Evolutionary conservation across 1,284 basidiomycete genomes (phyloP).

Genomic region (Rhodotorula sp.): DNA sequence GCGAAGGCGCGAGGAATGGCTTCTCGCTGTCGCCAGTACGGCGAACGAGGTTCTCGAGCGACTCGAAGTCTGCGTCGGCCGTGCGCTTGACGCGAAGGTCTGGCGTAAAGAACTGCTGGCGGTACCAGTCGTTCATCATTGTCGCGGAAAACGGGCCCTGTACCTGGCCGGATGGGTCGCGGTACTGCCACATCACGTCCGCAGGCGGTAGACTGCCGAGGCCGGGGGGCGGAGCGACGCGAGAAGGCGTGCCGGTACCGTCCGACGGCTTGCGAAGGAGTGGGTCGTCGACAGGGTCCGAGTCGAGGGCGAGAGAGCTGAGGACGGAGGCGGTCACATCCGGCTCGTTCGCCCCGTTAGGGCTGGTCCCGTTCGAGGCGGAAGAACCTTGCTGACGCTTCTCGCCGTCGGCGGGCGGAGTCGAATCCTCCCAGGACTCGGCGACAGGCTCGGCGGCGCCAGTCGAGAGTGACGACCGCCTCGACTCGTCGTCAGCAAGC

Average conservation of each 20-base stretch:
- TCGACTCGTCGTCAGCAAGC: constrained; percentile 19
- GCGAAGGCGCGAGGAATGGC: constrained; percentile 46
- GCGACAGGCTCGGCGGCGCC: constrained; percentile 11
- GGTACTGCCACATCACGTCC: constrained; percentile 42
- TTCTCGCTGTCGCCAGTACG: constrained; percentile 45
- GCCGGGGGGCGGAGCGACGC: constrained; percentile 28
- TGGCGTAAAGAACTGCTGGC: constrained; percentile 78
- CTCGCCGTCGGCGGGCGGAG: not conserved
- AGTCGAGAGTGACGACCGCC: constrained; percentile 4
- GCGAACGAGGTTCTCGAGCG: constrained; percentile 48
- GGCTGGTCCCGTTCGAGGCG: not conserved
- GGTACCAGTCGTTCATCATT: constrained; percentile 95
- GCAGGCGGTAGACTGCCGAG: constrained; percentile 17
- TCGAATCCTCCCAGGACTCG: constrained; percentile 24
- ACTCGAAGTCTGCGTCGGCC: constrained; percentile 48
- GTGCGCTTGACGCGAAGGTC: constrained; percentile 43
- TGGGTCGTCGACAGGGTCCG: constrained; percentile 31
- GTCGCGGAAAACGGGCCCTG: constrained; percentile 81
- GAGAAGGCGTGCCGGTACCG: constrained; percentile 7
- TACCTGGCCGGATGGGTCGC: constrained; percentile 41
- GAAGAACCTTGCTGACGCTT: constrained; percentile 1
- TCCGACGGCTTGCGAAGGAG: constrained; percentile 14
- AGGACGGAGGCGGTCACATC: constrained; percentile 30
- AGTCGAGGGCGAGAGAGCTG: constrained; percentile 39
- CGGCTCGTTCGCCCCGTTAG: constrained; percentile 12